Base-by-base conservation (phyloP, 768 basidiomycete genomes). In the Pleurotus platypus region DNA sequence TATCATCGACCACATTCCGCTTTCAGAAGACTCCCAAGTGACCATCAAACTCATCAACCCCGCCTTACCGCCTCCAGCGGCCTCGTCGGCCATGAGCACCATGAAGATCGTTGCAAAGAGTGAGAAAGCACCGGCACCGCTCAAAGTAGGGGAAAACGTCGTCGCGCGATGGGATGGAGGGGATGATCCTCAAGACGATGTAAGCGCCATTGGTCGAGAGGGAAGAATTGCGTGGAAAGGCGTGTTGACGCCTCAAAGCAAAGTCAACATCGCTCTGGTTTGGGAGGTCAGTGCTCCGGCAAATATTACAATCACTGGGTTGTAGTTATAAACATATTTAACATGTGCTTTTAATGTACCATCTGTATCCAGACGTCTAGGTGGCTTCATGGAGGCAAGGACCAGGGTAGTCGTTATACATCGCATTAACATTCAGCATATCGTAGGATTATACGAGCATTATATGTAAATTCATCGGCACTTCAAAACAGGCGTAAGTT, bases 151-250 rank as follows among this genome's bases (percentile, higher is more conserved):
- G 15, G 59, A 64, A 0, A 67, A 65, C 5, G 64, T 74, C 0
- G 53, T 61, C 11, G 72, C 72, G 3, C 63, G 66, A 40, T 74
- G 72, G 73, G 64, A 74, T 49, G 67, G 64, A 11, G 62, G 68
- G 5, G 68, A 66, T 27, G 69, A 68, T 47, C 49, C 43, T 4
- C 57, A 46, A 1, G 46, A 60, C 16, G 67, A 68, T 40, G 62
- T 64, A 4, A 63, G 61, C 15, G 56, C 64, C 6, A 55, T 72
- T 46, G 73, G 71, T 1, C 63, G 67, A 49, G 69, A 76, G 55
- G 70, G 74, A 5, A 69, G 67, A 62, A 56, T 76, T 48, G 66
- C 68, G 37, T 75, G 72, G 70, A 57, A 72, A n/a, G 74, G 72
- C 37, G 55, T 62, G 2, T 58, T 75, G 7, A 55, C 67, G 1